phyloP scores from a whole-genome alignment of 2,329 filamentous ascomycete species.

The Ustulina deusta region DNA sequence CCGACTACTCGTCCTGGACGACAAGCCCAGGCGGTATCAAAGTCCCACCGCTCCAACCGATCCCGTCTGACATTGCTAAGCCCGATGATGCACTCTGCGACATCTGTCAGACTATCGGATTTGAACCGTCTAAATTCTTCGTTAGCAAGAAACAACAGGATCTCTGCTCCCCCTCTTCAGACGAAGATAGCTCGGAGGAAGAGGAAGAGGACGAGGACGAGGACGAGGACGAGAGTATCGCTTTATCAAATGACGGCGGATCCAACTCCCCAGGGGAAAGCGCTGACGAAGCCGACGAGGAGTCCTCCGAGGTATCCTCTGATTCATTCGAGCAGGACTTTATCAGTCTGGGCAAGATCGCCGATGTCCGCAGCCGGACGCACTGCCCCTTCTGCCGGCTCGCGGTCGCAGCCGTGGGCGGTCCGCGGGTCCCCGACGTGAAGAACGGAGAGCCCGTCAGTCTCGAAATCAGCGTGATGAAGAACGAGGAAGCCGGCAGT shows the following conservation, averaged over 20 bases:
- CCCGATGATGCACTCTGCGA: conserved; percentile 21
- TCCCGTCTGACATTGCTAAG: conserved; percentile 8
- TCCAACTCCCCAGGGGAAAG: not conserved
- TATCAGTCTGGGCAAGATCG: conserved; percentile 22
- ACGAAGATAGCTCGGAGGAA: conserved; percentile 5
- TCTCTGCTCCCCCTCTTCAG: not conserved
- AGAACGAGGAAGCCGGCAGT: conserved; percentile 1
- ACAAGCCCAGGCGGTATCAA: conserved; percentile 9
- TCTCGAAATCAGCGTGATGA: conserved; percentile 14
- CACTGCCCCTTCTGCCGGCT: conserved; percentile 33
- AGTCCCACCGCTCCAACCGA: conserved; percentile 23
- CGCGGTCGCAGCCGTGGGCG: conserved; percentile 18
- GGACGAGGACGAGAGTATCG: conserved; percentile 5
- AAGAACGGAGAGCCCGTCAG: conserved; percentile 22
- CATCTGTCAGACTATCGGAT: conserved; percentile 22
- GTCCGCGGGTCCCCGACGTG: conserved; percentile 6
- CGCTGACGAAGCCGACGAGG: conserved; percentile 3
- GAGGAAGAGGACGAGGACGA: conserved; percentile 6
- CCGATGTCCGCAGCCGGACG: conserved; percentile 12
- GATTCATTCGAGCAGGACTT: conserved; percentile 16
- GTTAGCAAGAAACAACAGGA: not conserved
- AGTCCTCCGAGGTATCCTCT: conserved; percentile 16
- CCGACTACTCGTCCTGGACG: conserved; percentile 17
- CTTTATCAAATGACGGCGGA: conserved; percentile 9
- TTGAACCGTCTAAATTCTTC: conserved; percentile 18